phyloP scores from a whole-genome alignment of 208 protist species.

The Trypanosoma lewisi region DNA sequence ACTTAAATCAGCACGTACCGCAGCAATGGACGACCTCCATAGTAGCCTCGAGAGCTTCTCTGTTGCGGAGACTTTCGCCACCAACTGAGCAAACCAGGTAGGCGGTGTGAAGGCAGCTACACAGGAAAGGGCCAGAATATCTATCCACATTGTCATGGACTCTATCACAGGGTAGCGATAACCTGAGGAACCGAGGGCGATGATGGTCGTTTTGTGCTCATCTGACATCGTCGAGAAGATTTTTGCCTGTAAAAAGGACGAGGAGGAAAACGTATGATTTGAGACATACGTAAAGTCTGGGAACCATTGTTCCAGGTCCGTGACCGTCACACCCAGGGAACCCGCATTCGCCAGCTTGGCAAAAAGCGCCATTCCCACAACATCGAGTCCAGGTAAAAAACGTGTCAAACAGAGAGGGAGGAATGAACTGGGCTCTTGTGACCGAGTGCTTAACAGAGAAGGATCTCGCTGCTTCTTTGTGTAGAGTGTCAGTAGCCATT shows the following conservation, averaged over 20 bases:
- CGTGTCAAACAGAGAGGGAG: slow-evolving; percentile 40
- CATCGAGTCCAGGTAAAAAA: slow-evolving; percentile 34
- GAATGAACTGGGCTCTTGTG: neutral
- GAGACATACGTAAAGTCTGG: slow-evolving; percentile 32
- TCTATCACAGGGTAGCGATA: slow-evolving; percentile 41
- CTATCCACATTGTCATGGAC: slow-evolving; percentile 56
- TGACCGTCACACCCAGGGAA: slow-evolving; percentile 21
- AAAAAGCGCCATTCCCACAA: slow-evolving; percentile 60
- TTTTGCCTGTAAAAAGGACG: slow-evolving; percentile 30
- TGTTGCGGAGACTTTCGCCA: slow-evolving; percentile 44
- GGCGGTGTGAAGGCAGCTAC: slow-evolving; percentile 55
- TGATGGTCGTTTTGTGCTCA: slow-evolving; percentile 33
- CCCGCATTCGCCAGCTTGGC: slow-evolving; percentile 53
- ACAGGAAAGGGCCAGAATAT: slow-evolving; percentile 42
- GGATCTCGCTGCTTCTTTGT: neutral
- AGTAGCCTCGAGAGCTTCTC: slow-evolving; percentile 37
- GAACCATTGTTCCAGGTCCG: slow-evolving; percentile 56
- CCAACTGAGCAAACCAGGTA: slow-evolving; percentile 26
- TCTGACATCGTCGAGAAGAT: slow-evolving; percentile 27
- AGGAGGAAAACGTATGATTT: neutral
- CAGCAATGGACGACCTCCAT: slow-evolving; percentile 30
- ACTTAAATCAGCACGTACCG: neutral
- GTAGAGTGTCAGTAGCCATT: slow-evolving; percentile 3
- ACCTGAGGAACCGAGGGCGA: slow-evolving; percentile 36
- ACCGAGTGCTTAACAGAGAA: neutral